Evolutionary conservation across 257 asterid species (phyloP).

Genomic region (Solanum verrucosum): DNA sequence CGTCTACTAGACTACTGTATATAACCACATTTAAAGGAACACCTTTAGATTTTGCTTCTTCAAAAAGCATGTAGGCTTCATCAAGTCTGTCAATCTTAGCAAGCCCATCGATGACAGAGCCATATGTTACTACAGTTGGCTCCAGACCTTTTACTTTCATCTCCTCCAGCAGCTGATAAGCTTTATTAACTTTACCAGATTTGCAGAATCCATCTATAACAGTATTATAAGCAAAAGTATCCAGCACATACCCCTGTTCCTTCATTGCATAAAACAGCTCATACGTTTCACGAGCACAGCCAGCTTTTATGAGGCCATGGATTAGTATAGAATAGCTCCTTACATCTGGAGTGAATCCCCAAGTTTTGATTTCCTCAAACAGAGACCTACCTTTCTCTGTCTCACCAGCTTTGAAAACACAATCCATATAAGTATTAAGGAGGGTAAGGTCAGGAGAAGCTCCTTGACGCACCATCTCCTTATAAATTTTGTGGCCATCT

Average conservation of each 20-base stretch:
- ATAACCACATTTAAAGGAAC: constrained; percentile 61
- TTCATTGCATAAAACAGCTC: constrained; percentile 82
- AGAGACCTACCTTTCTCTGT: constrained; percentile 66
- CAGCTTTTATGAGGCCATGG: constrained; percentile 82
- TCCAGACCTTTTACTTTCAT: constrained; percentile 76
- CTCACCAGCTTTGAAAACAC: constrained; percentile 81
- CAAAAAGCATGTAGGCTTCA: constrained; percentile 96
- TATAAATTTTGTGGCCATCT: constrained; percentile 87
- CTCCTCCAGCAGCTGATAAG: constrained; percentile 90
- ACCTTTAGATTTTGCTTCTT: constrained; percentile 88
- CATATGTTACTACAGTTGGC: constrained; percentile 84
- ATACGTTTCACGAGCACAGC: constrained; percentile 79
- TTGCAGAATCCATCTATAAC: constrained; percentile 92
- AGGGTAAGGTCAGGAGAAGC: constrained; percentile 63
- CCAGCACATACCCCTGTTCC: constrained; percentile 76
- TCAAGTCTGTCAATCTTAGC: constrained; percentile 95
- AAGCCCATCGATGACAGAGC: constrained; percentile 91
- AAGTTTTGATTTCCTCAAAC: constrained; percentile 62
- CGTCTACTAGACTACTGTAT: constrained; percentile 84
- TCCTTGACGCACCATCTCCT: constrained; percentile 64
- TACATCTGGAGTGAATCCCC: constrained; percentile 61
- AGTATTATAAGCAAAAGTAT: constrained; percentile 79
- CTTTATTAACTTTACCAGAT: constrained; percentile 92
- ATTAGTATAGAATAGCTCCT: constrained; percentile 88
- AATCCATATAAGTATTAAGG: constrained; percentile 86